A percentile compares a stretch with the other conserved stretches of the same genome.
These are phyloP conservation scores for Apiotrichum siamense DNA, from an alignment of 1,284 basidiomycete genomes.

Conservation along the genomic window DNA sequence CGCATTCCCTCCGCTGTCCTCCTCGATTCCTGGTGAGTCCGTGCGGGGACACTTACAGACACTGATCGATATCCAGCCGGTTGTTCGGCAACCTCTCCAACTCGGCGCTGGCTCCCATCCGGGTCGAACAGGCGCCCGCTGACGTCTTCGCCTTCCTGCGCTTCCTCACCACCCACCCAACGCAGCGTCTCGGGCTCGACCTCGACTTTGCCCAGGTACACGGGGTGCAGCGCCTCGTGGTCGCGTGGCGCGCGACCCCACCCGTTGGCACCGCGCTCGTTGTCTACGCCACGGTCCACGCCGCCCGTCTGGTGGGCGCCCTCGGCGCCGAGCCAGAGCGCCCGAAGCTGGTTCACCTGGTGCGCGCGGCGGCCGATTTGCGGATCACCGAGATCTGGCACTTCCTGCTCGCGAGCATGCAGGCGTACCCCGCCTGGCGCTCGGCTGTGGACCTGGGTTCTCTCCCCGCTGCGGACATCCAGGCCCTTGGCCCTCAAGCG, in stretches of 20 bases:
- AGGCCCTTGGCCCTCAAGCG: too few species aligned
- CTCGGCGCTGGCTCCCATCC: background rate
- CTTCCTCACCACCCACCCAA: background rate
- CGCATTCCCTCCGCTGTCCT: background rate
- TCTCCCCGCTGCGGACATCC: too few species aligned
- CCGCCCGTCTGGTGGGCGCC: background rate
- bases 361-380: too few species aligned
- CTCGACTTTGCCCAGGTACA: background rate
- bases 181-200: background rate
- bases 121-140: background rate
- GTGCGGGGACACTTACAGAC: background rate
- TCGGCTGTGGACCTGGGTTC: too few species aligned
- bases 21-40: background rate
- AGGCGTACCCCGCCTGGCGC: too few species aligned
- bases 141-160: slow-evolving; percentile 1
- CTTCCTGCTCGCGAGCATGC: too few species aligned
- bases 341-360: background rate
- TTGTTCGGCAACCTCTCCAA: background rate
- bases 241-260: background rate
- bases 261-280: background rate
- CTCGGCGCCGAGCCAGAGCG: background rate
- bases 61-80: background rate
- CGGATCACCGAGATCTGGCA: too few species aligned
- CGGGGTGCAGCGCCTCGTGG: background rate
- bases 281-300: background rate